Evolutionary conservation across 495 filamentous ascomycete genomes (phyloP).

Genomic region (Usnea hakonensis): DNA sequence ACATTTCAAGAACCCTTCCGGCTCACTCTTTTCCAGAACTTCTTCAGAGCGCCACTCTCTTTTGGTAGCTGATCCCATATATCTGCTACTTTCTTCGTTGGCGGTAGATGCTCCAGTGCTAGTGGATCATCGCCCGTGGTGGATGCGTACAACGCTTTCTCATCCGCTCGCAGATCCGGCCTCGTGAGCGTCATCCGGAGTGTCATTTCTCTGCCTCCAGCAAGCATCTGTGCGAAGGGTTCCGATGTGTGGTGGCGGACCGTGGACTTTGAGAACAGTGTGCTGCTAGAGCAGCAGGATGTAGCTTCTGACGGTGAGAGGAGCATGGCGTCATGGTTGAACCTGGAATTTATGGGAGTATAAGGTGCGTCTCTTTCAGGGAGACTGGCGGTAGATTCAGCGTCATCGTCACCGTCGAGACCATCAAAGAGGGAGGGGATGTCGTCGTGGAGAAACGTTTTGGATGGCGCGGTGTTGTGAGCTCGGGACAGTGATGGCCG

Average conservation of each 20-base stretch:
- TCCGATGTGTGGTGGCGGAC: slow-evolving; percentile 8
- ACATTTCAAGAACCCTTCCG: slow-evolving; percentile 14
- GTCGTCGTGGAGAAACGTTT: slow-evolving; percentile 43
- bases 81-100: slow-evolving; percentile 37
- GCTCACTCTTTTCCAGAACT: slow-evolving; percentile 47
- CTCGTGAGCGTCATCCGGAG: slow-evolving; percentile 88
- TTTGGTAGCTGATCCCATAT: slow-evolving; percentile 39
- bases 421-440: slow-evolving; percentile 30
- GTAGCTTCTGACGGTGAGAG: slow-evolving; percentile 16
- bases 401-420: slow-evolving; percentile 39
- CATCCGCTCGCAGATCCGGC: slow-evolving; percentile 65
- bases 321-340: slow-evolving; percentile 19
- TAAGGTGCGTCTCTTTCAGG: slow-evolving; percentile 39
- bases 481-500: slow-evolving; percentile 16
- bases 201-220: slow-evolving; percentile 79
- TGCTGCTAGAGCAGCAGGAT: slow-evolving; percentile 1
- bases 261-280: slow-evolving; percentile 12
- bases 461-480: slow-evolving; percentile 18
- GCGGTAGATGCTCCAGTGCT: slow-evolving; percentile 44
- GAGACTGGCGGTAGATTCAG: slow-evolving; percentile 30
- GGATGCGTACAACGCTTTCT: slow-evolving; percentile 47
- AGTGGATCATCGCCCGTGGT: slow-evolving; percentile 48
- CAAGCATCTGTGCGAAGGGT: slow-evolving; percentile 43
- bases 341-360: slow-evolving; percentile 20
- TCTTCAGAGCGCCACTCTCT: slow-evolving; percentile 43